A percentile compares a stretch with the other conserved stretches of the same genome.
Evolutionary conservation across 2,329 filamentous ascomycete genomes (phyloP).

Genomic region (Venturia asperata): DNA sequence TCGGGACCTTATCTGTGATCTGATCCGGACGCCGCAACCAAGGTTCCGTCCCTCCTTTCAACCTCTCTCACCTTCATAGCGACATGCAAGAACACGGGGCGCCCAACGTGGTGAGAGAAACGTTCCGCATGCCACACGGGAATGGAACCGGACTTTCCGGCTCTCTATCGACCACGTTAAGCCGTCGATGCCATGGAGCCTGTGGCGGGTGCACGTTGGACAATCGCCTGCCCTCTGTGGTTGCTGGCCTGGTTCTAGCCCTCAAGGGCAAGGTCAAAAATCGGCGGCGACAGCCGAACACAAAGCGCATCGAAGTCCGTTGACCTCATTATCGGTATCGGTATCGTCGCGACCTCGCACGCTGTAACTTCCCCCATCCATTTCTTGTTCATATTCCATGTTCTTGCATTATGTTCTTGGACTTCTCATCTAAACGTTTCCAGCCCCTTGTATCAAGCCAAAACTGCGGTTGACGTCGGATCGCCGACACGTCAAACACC

Average conservation of each 20-base stretch:
- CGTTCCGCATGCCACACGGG: background rate
- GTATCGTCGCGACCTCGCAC: background rate
- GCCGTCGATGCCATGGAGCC: background rate
- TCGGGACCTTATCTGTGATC: background rate
- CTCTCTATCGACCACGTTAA: background rate
- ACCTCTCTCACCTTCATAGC: background rate
- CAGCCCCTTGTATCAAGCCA: conserved; percentile 3
- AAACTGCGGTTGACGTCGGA: background rate
- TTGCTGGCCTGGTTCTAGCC: conserved; percentile 2
- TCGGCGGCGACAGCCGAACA: background rate
- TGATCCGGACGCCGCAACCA: background rate
- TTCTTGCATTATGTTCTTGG: background rate
- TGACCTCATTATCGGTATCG: conserved; percentile 8
- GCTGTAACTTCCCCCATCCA: background rate
- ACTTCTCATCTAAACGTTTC: background rate
- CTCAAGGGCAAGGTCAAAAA: background rate
- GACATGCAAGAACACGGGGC: background rate
- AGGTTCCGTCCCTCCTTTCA: background rate
- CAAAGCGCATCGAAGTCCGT: conserved; percentile 2
- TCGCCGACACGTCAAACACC: conserved; percentile 4
- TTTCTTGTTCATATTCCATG: background rate
- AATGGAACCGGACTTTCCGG: background rate
- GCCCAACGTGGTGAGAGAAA: background rate
- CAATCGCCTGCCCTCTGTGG: conserved; percentile 1
- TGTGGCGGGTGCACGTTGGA: conserved; percentile 17